phyloP scores from a whole-genome alignment of 768 basidiomycete genomes.

The Fistulinella prunicolor region DNA sequence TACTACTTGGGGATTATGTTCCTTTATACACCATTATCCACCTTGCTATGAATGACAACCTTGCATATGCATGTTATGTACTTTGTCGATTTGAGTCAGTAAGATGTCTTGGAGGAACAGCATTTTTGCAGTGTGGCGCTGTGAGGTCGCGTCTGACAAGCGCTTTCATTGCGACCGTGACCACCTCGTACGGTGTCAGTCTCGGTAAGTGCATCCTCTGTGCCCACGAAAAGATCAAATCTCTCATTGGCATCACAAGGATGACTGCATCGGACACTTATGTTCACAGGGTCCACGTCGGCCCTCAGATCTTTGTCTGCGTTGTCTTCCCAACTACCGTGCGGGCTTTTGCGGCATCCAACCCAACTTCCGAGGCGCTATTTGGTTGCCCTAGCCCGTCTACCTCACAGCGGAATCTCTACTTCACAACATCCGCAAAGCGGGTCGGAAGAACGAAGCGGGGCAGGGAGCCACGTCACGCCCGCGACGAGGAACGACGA shows the following conservation, averaged over 20 bases:
- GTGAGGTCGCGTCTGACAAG: background rate
- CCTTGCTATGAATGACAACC: slow-evolving; percentile 40
- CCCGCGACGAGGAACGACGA: background rate
- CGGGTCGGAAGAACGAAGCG: slow-evolving; percentile 1
- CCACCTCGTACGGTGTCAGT: slow-evolving; percentile 33
- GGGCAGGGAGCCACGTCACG: background rate
- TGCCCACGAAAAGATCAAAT: background rate
- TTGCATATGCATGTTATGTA: slow-evolving; percentile 7
- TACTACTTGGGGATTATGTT: slow-evolving; percentile 40
- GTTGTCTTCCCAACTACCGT: slow-evolving; percentile 29
- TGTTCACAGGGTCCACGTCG: slow-evolving; percentile 82
- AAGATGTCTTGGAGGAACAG: too few relatives aligned
- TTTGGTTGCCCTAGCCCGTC: slow-evolving; percentile 1
- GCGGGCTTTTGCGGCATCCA: slow-evolving; percentile 23
- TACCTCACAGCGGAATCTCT: slow-evolving; percentile 4
- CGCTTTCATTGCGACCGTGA: slow-evolving; percentile 7
- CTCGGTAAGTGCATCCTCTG: slow-evolving; percentile 38
- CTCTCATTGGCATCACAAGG: slow-evolving; percentile 37
- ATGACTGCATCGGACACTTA: slow-evolving; percentile 72
- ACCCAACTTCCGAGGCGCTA: slow-evolving; percentile 9
- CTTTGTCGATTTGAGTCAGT: too few relatives aligned
- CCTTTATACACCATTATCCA: slow-evolving; percentile 33
- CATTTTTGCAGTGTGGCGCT: background rate
- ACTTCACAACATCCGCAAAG: slow-evolving; percentile 1
- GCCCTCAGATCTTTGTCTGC: slow-evolving; percentile 51